phyloP scores from a whole-genome alignment of 768 basidiomycete genomes.

The Boletus rex-veris region DNA sequence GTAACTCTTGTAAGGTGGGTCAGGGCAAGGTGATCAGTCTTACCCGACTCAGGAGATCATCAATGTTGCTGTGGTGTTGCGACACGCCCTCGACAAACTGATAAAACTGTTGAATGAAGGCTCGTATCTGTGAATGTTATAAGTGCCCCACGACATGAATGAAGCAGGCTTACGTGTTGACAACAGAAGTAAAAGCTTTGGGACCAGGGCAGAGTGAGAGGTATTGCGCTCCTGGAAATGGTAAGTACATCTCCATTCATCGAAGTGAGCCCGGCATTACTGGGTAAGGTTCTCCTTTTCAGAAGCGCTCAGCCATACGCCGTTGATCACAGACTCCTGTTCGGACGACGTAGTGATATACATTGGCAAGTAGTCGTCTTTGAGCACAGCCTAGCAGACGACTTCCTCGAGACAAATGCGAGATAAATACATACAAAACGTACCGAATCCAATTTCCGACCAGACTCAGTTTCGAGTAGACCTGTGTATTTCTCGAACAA shows the following conservation, averaged over 20 bases:
- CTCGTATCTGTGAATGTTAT: constrained; percentile 56
- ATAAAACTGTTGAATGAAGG: constrained; percentile 93
- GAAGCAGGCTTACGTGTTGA: constrained; percentile 57
- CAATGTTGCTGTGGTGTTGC: constrained; percentile 87
- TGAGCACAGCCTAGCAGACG: constrained; percentile 61
- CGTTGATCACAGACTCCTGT: constrained; percentile 68
- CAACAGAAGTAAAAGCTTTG: constrained; percentile 94
- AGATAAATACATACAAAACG: constrained; percentile 17
- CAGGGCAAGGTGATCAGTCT: constrained; percentile 1
- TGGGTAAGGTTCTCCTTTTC: constrained; percentile 58
- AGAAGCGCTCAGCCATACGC: constrained; percentile 75
- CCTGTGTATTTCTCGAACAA: constrained; percentile 88
- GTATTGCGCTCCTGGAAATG: constrained; percentile 52
- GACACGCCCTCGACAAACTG: constrained; percentile 94
- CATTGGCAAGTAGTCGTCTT: constrained; percentile 92
- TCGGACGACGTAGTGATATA: constrained; percentile 58
- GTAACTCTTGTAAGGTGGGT: background rate
- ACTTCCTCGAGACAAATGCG: background rate
- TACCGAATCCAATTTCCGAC: constrained; percentile 77
- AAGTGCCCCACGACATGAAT: background rate
- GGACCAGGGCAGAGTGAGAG: constrained; percentile 87
- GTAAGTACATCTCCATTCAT: background rate
- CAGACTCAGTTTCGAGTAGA: constrained; percentile 78
- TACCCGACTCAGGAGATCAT: constrained; percentile 88
- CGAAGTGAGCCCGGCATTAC: constrained; percentile 33